Percentiles rank a stretch among this genome's conserved stretches.
phyloP scores from a whole-genome alignment of 169 alveolate species.

The Plasmodium malariae region DNA sequence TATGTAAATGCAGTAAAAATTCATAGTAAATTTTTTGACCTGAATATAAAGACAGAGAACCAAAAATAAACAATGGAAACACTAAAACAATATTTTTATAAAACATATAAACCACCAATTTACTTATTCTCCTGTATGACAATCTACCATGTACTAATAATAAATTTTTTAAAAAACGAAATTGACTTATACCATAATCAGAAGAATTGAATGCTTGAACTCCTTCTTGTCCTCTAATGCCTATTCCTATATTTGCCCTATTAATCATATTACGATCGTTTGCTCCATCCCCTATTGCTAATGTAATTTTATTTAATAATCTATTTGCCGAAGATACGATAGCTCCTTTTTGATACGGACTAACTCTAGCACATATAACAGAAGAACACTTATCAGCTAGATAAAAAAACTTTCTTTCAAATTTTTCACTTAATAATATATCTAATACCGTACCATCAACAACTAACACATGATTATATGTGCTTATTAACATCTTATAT shows the following conservation, averaged over 20 bases:
- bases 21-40: slow-evolving; percentile 96
- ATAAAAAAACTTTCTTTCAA: slow-evolving; percentile 79
- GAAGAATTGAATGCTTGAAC: slow-evolving; percentile 94
- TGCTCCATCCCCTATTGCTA: slow-evolving; percentile 99
- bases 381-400: slow-evolving; percentile 78
- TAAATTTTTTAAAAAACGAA: slow-evolving; percentile 88
- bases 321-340: slow-evolving; percentile 88
- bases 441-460: slow-evolving; percentile 65
- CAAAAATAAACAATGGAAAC: slow-evolving; percentile 94
- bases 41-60: slow-evolving; percentile 92
- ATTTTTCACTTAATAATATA: slow-evolving; percentile 33
- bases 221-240: slow-evolving; percentile 98
- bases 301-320: slow-evolving; percentile 86
- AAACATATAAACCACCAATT: slow-evolving; percentile 96
- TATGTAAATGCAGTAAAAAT: slow-evolving; percentile 95
- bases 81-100: slow-evolving; percentile 96
- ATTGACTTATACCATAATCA: slow-evolving; percentile 92
- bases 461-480: slow-evolving; percentile 49
- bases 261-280: slow-evolving; percentile 99
- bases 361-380: slow-evolving; percentile 81
- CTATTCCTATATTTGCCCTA: slow-evolving; percentile 99
- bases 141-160: slow-evolving; percentile 93
- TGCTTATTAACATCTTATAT: slow-evolving; percentile 16
- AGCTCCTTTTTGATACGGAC: slow-evolving; percentile 86
- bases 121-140: slow-evolving; percentile 94